Evolutionary conservation across 2,329 filamentous ascomycete species (phyloP), one percentile per base, ranked within the genome.

Genomic region (Exophiala sp.): DNA sequence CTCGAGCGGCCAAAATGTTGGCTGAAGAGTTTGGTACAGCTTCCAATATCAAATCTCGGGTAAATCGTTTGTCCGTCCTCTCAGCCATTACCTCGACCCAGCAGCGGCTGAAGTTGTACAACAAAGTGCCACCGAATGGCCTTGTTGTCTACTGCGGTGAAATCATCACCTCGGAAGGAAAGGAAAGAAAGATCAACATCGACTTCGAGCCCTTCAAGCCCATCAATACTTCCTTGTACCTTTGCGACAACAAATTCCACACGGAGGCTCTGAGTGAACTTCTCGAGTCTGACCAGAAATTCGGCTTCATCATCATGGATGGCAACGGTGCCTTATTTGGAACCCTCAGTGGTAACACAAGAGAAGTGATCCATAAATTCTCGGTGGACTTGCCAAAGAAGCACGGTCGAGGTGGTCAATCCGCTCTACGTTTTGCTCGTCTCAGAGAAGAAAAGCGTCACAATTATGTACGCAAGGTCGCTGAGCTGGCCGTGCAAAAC

Each of bases 161-260:
- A 96, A 97, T 98, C 70, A 85, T 98, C 77, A 98, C 93, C 49
- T 85, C 84, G 23, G 93, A 98, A 77, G 93, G 93, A 72, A 98
- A 98, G 74, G 93, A 98, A 75, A 81, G 93, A 67, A 98, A 96
- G 79, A 94, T 98, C 77, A 98, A 98, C 73, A 98, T 98, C 69
- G 94, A 98, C 69, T 98, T 98, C 70, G 93, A 98, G 74, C 93
- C 93, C 24, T 98, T 98, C 80, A 98, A 98, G 79, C 93, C 93
- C 55, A 98, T 98, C 82, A 98, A 98, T 73, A 98, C 93, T 29
- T 98, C 94, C 38, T 81, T 98, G 40, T 98, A 98, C 71, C 87
- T 98, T 55, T 98, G 93, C 75, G 93, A 98, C 82, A 98, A 98
- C 79, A 98, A 98, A 68, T 98, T 98, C 73, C 93, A 98, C 69